Percentiles rank a stretch among this genome's conserved stretches.
Evolutionary conservation across 345 rosid species (phyloP).

Genomic region (Camelina neglecta): DNA sequence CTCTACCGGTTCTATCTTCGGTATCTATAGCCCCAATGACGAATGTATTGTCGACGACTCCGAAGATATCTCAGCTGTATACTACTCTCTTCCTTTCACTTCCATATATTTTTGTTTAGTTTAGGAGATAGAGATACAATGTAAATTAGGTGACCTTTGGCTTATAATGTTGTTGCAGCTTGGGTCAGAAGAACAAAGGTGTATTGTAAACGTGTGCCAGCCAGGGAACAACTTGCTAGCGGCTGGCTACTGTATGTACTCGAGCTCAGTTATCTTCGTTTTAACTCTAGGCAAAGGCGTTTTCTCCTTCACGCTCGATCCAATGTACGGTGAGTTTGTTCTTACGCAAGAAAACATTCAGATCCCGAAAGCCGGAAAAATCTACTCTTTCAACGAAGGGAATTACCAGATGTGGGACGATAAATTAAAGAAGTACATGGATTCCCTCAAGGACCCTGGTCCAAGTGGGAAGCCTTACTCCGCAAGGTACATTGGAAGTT

Average conservation of each 20-base stretch:
- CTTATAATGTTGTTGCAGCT: conserved; percentile 56
- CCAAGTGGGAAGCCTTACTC: conserved; percentile 88
- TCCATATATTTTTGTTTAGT: neutral
- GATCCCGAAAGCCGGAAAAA: conserved; percentile 84
- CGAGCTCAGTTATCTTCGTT: conserved; percentile 90
- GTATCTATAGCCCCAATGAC: conserved; percentile 91
- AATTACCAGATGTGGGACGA: conserved; percentile 94
- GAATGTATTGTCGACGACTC: conserved; percentile 79
- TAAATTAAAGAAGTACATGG: conserved; percentile 89
- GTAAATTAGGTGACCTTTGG: neutral
- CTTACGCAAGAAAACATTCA: conserved; percentile 83
- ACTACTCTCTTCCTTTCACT: conserved; percentile 17
- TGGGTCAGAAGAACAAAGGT: conserved; percentile 58
- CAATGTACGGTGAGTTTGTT: conserved; percentile 95
- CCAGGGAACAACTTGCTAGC: conserved; percentile 93
- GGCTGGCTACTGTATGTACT: conserved; percentile 97
- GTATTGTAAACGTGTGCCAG: conserved; percentile 86
- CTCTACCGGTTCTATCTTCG: conserved; percentile 95
- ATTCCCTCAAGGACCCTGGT: conserved; percentile 90
- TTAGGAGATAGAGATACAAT: neutral
- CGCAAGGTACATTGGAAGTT: conserved; percentile 90
- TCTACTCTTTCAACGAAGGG: conserved; percentile 92
- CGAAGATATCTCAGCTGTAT: conserved; percentile 58
- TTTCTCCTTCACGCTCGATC: conserved; percentile 81
- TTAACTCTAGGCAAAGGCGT: conserved; percentile 84